Evolutionary conservation across 2,329 filamentous ascomycete species (phyloP), one percentile per base, ranked within the genome.

Genomic region (Neurospora sp.): DNA sequence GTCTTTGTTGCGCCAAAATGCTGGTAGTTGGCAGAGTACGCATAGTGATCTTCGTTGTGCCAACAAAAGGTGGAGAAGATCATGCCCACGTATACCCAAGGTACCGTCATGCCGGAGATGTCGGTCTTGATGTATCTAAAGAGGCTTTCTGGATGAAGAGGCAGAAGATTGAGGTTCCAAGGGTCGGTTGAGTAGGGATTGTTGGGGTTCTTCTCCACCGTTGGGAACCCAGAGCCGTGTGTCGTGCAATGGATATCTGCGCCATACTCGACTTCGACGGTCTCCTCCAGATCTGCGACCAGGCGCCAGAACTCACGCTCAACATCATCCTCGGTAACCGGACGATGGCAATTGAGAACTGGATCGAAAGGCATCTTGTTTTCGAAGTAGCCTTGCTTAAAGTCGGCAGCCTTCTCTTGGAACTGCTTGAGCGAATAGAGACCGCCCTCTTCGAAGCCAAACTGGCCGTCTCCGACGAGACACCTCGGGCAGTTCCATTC

Each of bases 1-100:
- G 96, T 99, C 82, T 99, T 99, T 1, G 96, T 99, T 1, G 94
- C 93, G 10, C 96, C 96, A 76, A 99, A 97, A 76, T 99, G 96
- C 79, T 99, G 96, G 76, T 98, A 99, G 75, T 99, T 99, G 68
- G 96, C 92, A 0, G 96, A 99, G 78, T 98, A 99, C 1, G 96
- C 91, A 78, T 97, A 97, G 78, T 99, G 96, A 77, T 99, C 96
- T 77, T 99, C 96, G 73, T 97, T 97, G 79, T 99, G 96, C 96
- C 96, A 99, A 80, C 96, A 99, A 78, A 99, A 99, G 0, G 96
- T 98, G 0, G 96, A 99, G 79, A 99, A 99, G 46, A 97, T 96
- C 96, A 99, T 99, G 72, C 96, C 96, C 4, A 99, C 96, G 78
- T 99, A 99, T 3, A 99, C 89, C 96, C 96, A 99, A 0, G 96